Evolutionary conservation across 1,284 basidiomycete species (phyloP).

Genomic region (Cutaneotrichosporon curvatum): DNA sequence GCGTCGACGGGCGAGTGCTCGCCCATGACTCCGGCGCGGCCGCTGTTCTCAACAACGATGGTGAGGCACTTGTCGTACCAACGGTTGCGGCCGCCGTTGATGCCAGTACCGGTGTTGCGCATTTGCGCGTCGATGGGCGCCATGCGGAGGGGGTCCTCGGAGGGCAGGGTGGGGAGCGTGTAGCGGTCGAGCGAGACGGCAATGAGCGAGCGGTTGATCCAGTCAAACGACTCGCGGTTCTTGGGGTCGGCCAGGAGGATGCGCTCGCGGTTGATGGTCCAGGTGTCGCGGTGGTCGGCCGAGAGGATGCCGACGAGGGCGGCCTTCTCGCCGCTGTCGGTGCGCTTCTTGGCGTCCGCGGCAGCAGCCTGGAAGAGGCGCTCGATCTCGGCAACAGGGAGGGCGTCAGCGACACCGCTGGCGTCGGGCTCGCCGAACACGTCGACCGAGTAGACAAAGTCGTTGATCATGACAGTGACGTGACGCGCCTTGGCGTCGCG

Average conservation of each 20-base stretch:
- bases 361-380: slow-evolving; percentile 60
- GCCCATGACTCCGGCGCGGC: slow-evolving; percentile 77
- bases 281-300: slow-evolving; percentile 72
- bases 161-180: slow-evolving; percentile 44
- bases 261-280: slow-evolving; percentile 70
- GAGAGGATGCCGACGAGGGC: slow-evolving; percentile 66
- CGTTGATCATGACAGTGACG: slow-evolving; percentile 66
- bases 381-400: slow-evolving; percentile 58
- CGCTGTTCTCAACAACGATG: slow-evolving; percentile 76
- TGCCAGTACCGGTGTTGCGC: slow-evolving; percentile 62
- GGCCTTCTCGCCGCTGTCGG: slow-evolving; percentile 54
- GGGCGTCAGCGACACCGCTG: slow-evolving; percentile 34
- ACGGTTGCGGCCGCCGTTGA: slow-evolving; percentile 67
- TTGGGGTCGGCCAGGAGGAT: slow-evolving; percentile 60
- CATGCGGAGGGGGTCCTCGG: slow-evolving; percentile 49
- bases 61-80: slow-evolving; percentile 90
- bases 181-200: slow-evolving; percentile 56
- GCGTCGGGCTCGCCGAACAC: slow-evolving; percentile 52
- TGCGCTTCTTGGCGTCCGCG: slow-evolving; percentile 58
- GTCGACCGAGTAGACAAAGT: slow-evolving; percentile 74
- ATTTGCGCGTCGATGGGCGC: slow-evolving; percentile 67
- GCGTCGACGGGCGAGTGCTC: slow-evolving; percentile 93
- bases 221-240: slow-evolving; percentile 58
- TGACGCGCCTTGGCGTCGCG: slow-evolving; percentile 54
- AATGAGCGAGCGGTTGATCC: slow-evolving; percentile 69